A percentile compares a stretch with the other conserved stretches of the same genome.
These are phyloP conservation scores for Boechera divaricarpa DNA, from an alignment of 345 rosid species.

Conservation along the genomic window DNA sequence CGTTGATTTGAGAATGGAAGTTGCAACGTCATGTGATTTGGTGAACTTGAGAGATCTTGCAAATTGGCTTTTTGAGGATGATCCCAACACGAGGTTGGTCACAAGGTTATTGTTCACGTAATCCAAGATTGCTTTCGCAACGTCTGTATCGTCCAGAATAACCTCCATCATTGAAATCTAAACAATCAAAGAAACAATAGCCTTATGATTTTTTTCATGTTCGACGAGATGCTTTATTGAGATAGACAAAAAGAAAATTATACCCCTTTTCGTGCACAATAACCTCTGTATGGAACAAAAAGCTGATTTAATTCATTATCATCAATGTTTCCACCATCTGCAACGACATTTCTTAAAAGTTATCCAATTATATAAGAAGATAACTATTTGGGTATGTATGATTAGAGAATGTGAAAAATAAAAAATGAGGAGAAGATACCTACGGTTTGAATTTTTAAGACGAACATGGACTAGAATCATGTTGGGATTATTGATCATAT, in stretches of 20 bases:
- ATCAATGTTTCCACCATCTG: slow-evolving; percentile 46
- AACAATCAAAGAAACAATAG: background rate
- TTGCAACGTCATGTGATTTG: slow-evolving; percentile 55
- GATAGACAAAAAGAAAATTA: background rate
- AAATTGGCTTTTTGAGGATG: slow-evolving; percentile 62
- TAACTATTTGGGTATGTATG: background rate
- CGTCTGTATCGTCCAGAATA: slow-evolving; percentile 64
- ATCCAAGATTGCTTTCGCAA: slow-evolving; percentile 65
- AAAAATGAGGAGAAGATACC: slow-evolving; percentile 52
- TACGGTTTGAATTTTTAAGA: slow-evolving; percentile 58
- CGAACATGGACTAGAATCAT: slow-evolving; percentile 69
- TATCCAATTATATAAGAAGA: background rate
- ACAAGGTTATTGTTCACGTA: slow-evolving; percentile 59
- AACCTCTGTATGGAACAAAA: slow-evolving; percentile 73
- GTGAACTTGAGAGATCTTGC: slow-evolving; percentile 73
- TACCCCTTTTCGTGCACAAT: slow-evolving; percentile 90
- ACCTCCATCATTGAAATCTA: slow-evolving; percentile 71
- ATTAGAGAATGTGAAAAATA: background rate
- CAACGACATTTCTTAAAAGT: slow-evolving; percentile 1
- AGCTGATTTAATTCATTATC: slow-evolving; percentile 53
- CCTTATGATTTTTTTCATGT: too few relatives aligned
- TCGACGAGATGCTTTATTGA: slow-evolving; percentile 31
- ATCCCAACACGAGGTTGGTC: slow-evolving; percentile 68
- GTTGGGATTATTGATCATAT: slow-evolving; percentile 41
- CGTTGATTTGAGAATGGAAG: slow-evolving; percentile 53